These are phyloP conservation scores for Botrytis fabae DNA, from an alignment of 2,329 filamentous ascomycete genomes.

Conservation along the genomic window DNA sequence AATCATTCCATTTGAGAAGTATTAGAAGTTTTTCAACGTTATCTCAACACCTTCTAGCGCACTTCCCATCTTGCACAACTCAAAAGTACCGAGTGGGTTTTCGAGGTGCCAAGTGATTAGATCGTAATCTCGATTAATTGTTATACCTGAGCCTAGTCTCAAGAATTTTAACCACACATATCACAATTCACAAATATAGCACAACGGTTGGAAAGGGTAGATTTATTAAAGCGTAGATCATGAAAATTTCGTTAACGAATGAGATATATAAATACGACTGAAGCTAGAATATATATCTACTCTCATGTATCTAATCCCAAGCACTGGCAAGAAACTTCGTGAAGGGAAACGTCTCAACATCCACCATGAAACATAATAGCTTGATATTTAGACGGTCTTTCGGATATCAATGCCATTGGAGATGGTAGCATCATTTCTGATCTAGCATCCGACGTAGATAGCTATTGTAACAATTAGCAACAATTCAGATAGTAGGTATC, in stretches of 20 bases:
- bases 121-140: too few relatives aligned
- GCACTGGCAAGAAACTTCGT: not conserved
- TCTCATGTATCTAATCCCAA: not conserved
- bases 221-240: not conserved
- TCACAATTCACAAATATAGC: not conserved
- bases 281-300: not conserved
- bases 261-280: not conserved
- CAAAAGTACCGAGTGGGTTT: too few relatives aligned
- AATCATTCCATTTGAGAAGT: too few relatives aligned
- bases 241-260: not conserved
- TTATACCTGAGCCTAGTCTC: not conserved
- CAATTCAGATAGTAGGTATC: rapidly evolving
- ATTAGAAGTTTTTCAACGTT: too few relatives aligned
- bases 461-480: slow-evolving; percentile 1
- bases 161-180: not conserved
- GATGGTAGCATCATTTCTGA: not conserved
- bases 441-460: slow-evolving; percentile 11
- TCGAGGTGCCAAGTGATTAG: too few relatives aligned
- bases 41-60: too few relatives aligned
- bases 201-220: not conserved
- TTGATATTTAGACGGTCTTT: not conserved
- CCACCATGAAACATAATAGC: not conserved
- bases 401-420: not conserved
- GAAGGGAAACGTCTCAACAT: not conserved
- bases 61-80: too few relatives aligned